Conservation (phyloP, 1,284 basidiomycete genomes). For the Erythrobasidium hasegawianum region DNA sequence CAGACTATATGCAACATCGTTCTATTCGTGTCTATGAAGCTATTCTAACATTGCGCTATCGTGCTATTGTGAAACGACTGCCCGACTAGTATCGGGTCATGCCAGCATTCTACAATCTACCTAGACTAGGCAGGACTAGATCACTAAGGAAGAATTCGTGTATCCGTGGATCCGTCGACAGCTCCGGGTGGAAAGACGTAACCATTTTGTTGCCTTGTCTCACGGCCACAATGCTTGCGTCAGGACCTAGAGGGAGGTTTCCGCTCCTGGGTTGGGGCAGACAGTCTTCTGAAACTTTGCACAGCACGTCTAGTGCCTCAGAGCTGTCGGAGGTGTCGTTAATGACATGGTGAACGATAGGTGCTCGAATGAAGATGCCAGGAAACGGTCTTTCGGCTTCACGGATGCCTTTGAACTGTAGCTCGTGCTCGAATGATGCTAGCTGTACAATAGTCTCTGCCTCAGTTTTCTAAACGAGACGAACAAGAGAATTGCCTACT, state of each 20-base stretch:
- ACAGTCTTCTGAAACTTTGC: constrained; percentile 60
- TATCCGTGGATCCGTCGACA: constrained; percentile 71
- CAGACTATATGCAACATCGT: too few species aligned
- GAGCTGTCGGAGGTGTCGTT: constrained; percentile 43
- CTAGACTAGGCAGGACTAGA: constrained; percentile 6
- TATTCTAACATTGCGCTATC: too few species aligned
- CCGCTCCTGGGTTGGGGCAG: constrained; percentile 42
- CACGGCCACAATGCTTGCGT: constrained; percentile 73
- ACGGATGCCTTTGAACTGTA: constrained; percentile 64
- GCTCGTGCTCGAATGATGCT: constrained; percentile 80
- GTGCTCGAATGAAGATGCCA: constrained; percentile 93
- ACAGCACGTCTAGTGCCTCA: constrained; percentile 61
- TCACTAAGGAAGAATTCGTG: constrained; percentile 29
- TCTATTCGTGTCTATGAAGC: too few species aligned
- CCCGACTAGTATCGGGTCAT: too few species aligned
- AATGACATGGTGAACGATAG: constrained; percentile 54
- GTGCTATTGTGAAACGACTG: too few species aligned
- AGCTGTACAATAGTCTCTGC: constrained; percentile 54
- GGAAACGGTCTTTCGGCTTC: constrained; percentile 66
- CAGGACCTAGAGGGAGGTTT: constrained; percentile 51
- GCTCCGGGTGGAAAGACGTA: constrained; percentile 91
- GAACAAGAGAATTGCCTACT: constrained; percentile 35
- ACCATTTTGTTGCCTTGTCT: constrained; percentile 78
- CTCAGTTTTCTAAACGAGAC: neutral
- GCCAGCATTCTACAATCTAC: too few species aligned